phyloP scores from a whole-genome alignment of 2,329 filamentous ascomycete species.

The Pseudogymnoascus sp. region DNA sequence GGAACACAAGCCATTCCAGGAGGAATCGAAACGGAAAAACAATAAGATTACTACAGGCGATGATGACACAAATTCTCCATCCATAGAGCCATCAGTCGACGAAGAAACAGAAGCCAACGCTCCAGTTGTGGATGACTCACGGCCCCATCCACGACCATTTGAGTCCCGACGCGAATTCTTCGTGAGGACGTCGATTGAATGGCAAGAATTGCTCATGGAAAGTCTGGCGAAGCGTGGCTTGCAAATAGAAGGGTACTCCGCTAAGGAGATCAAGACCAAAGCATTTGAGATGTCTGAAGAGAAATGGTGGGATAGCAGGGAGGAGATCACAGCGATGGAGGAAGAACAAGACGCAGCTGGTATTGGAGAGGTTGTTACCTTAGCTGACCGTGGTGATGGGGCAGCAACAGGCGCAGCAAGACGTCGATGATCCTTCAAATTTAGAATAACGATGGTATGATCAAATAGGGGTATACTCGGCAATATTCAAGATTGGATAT shows the following conservation, averaged over 20 bases:
- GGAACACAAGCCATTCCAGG: slow-evolving; percentile 31
- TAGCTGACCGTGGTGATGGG: slow-evolving; percentile 63
- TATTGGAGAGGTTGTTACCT: slow-evolving; percentile 86
- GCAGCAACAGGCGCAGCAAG: slow-evolving; percentile 40
- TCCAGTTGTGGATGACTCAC: slow-evolving; percentile 23
- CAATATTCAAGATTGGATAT: neutral
- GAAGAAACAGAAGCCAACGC: slow-evolving; percentile 43
- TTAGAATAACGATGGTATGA: slow-evolving; percentile 3
- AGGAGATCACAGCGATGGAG: slow-evolving; percentile 85
- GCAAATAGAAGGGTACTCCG: slow-evolving; percentile 57
- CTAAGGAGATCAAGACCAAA: slow-evolving; percentile 89
- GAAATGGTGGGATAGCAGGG: slow-evolving; percentile 97
- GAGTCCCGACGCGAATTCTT: slow-evolving; percentile 91
- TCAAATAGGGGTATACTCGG: neutral
- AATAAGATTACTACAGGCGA: slow-evolving; percentile 33
- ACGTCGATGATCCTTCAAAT: slow-evolving; percentile 30
- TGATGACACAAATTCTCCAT: slow-evolving; percentile 32
- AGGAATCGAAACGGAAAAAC: slow-evolving; percentile 51
- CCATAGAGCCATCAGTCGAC: slow-evolving; percentile 47
- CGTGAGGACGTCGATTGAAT: slow-evolving; percentile 74
- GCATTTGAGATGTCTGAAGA: slow-evolving; percentile 89
- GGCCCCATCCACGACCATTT: slow-evolving; percentile 46
- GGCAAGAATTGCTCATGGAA: slow-evolving; percentile 81
- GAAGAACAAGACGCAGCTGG: slow-evolving; percentile 94
- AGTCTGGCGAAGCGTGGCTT: slow-evolving; percentile 61